A percentile compares a stretch with the other conserved stretches of the same genome.
Evolutionary conservation across 2,329 filamentous ascomycete species (phyloP).

Genomic region (Pyrenophora teres): DNA sequence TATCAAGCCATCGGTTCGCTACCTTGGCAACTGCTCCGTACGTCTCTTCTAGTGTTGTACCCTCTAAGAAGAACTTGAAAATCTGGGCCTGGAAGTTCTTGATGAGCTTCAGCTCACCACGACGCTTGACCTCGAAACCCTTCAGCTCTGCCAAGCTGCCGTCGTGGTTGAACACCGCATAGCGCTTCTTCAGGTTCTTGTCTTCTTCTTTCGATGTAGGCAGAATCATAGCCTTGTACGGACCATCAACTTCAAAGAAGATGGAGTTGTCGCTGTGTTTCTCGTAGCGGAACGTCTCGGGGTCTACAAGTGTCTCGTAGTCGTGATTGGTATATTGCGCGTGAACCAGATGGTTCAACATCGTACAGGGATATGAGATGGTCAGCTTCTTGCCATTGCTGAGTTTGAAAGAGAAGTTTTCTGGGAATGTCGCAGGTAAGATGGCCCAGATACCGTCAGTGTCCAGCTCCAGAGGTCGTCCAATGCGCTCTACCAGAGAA

Average conservation of each 20-base stretch:
- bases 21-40: slow-evolving; percentile 92
- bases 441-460: slow-evolving; percentile 99
- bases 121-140: slow-evolving; percentile 94
- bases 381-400: slow-evolving; percentile 94
- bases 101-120: slow-evolving; percentile 98
- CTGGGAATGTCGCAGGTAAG: slow-evolving; percentile 91
- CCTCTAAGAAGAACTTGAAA: slow-evolving; percentile 98
- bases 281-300: slow-evolving; percentile 82
- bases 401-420: slow-evolving; percentile 92
- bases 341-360: slow-evolving; percentile 98
- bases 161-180: slow-evolving; percentile 98
- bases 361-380: slow-evolving; percentile 98
- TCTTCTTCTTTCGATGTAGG: slow-evolving; percentile 98
- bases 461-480: slow-evolving; percentile 89
- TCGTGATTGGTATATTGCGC: slow-evolving; percentile 95
- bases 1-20: slow-evolving; percentile 95
- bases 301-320: slow-evolving; percentile 87
- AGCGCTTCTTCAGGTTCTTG: slow-evolving; percentile 99
- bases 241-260: slow-evolving; percentile 98
- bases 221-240: slow-evolving; percentile 95
- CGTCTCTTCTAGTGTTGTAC: slow-evolving; percentile 82
- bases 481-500: slow-evolving; percentile 89
- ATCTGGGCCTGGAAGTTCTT: slow-evolving; percentile 99
- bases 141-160: slow-evolving; percentile 94
- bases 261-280: slow-evolving; percentile 99